Evolutionary conservation across 192 early-diverging fungal genomes (phyloP), one percentile per base, ranked within the genome.

Genomic region (Rhizophagus clarus): DNA sequence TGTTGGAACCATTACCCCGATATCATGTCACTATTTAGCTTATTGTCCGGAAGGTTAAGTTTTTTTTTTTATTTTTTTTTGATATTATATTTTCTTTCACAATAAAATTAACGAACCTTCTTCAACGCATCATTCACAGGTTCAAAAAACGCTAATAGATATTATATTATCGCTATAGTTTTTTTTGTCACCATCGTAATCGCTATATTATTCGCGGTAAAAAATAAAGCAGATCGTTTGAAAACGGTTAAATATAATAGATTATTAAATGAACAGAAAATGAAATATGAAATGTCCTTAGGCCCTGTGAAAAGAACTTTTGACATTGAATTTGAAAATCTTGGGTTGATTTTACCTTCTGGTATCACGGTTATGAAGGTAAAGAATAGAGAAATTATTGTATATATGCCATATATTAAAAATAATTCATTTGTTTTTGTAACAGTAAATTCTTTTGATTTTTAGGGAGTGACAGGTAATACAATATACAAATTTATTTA

Each of bases 281-380:
- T 63, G 78, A 45, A 47, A 31, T 10, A 49, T 76, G 47, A 72
- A 66, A 83, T 77, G 87, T 79, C 47, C 45, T 72, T 82, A 20
- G 74, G 80, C 20, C 82, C 76, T 4, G 80, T 85, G n/a, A 56
- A 71, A 10, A 77, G 80, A 15, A 78, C 81, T 1, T 93, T 89
- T 73, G 90, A 93, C 76, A 90, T 94, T 68, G 82, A 85, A 76
- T 86, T 88, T 79, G 83, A 85, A 60, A 73, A 82, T 60, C 31
- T 88, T n/a, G 74, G 81, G 3, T 34, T 85, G 47, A 67, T 80
- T 17, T 61, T 89, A 24, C 77, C 85, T 12, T 81, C 82, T 32
- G 82, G 83, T 42, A 85, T 89, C 2, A 76, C 85, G 17, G 91
- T 92, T 62, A 88, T 92, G 76, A 69, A 84, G 72, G 88, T 85